Evolutionary conservation across 2,329 filamentous ascomycete genomes (phyloP).

Genomic region (Fusarium torulosum): DNA sequence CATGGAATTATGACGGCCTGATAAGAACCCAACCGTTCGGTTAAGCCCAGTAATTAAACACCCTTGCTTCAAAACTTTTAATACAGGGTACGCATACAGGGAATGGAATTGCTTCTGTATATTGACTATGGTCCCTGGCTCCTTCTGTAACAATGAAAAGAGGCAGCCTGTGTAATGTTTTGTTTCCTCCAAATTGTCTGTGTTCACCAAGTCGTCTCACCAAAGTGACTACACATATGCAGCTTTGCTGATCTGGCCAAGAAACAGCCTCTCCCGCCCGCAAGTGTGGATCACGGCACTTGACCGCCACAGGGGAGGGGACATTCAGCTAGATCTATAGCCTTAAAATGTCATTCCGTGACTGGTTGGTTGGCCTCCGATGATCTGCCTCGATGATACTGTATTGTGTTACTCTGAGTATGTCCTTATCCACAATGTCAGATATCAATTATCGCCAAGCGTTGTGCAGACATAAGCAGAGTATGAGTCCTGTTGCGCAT

Average conservation of each 20-base stretch:
- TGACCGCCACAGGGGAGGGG: conserved; percentile 29
- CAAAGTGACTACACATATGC: neutral
- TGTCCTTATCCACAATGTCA: neutral
- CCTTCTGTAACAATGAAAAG: conserved; percentile 12
- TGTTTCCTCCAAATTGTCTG: neutral
- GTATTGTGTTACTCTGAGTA: neutral
- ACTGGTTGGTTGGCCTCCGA: conserved; percentile 10
- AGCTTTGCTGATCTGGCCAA: conserved; percentile 19
- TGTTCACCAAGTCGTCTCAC: neutral
- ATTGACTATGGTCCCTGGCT: neutral
- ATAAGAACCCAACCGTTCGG: conserved; percentile 46
- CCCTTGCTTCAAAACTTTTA: neutral
- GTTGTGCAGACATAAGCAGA: conserved; percentile 30
- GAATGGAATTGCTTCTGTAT: too few relatives aligned
- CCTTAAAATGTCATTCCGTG: conserved; percentile 27
- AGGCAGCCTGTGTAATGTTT: conserved; percentile 13
- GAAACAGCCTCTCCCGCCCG: conserved; percentile 37
- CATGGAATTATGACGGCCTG: conserved; percentile 19
- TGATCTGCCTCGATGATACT: conserved; percentile 27
- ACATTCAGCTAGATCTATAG: conserved; percentile 41
- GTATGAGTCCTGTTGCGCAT: too few relatives aligned
- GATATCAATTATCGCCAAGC: conserved; percentile 28
- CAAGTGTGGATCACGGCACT: conserved; percentile 41
- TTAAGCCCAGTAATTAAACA: conserved; percentile 47
- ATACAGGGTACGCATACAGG: too few relatives aligned